Evolutionary conservation across 257 asterid genomes (phyloP).

Genomic region (Nicotiana tabacum): DNA sequence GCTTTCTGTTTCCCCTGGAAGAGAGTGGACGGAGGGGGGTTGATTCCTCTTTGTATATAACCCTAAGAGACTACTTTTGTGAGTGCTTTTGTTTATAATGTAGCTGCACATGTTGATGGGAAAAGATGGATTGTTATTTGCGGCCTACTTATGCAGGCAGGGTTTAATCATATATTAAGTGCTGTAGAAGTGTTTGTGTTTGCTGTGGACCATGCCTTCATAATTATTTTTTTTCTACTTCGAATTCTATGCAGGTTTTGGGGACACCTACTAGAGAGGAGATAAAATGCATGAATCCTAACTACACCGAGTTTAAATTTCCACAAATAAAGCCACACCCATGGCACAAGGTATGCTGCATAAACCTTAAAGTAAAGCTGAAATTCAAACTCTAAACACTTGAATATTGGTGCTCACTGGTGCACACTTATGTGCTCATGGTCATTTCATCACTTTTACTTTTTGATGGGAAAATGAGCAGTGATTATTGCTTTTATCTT

Average conservation of each 20-base stretch:
- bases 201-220: not conserved
- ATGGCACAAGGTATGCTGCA: constrained; percentile 81
- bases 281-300: constrained; percentile 96
- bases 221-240: constrained; percentile 12
- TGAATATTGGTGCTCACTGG: not conserved
- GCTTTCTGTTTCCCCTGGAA: not conserved
- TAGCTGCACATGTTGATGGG: not conserved
- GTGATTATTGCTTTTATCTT: not conserved
- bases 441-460: not conserved
- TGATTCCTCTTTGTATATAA: not conserved
- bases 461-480: not conserved
- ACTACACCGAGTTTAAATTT: constrained; percentile 85
- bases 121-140: constrained; percentile 1
- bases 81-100: not conserved
- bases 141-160: not conserved
- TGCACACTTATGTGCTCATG: not conserved
- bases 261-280: constrained; percentile 99
- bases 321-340: constrained; percentile 99
- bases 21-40: not conserved
- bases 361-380: not conserved
- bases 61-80: not conserved
- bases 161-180: not conserved
- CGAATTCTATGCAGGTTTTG: constrained; percentile 58
- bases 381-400: not conserved
- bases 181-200: not conserved